These are phyloP conservation scores for Coemansia sp. DNA, from an alignment of 192 early-diverging fungal genomes.

Conservation along the genomic window DNA sequence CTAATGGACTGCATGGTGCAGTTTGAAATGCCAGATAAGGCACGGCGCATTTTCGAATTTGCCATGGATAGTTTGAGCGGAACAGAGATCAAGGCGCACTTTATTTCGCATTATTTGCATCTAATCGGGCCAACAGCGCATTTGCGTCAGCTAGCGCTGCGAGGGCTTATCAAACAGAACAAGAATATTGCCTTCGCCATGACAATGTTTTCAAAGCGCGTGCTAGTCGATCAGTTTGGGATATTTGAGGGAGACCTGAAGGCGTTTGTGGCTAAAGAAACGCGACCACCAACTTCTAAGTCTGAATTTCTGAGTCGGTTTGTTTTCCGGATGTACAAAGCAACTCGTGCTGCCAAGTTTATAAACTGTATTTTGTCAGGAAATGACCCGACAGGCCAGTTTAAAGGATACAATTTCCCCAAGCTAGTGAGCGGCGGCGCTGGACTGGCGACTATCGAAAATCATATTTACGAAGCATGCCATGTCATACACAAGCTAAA, in stretches of 20 bases:
- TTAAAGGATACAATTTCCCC: slow-evolving; percentile 43
- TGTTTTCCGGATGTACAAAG: slow-evolving; percentile 20
- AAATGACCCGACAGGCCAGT: slow-evolving; percentile 29
- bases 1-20: slow-evolving; percentile 36
- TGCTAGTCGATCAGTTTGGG: slow-evolving; percentile 35
- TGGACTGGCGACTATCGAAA: slow-evolving; percentile 28
- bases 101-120: slow-evolving; percentile 34
- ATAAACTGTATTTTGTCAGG: slow-evolving; percentile 32
- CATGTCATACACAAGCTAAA: slow-evolving; percentile 7
- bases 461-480: slow-evolving; percentile 23
- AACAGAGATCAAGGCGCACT: slow-evolving; percentile 16
- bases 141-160: slow-evolving; percentile 21
- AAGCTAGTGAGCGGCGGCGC: slow-evolving; percentile 14
- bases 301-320: slow-evolving; percentile 21
- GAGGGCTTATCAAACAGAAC: slow-evolving; percentile 10
- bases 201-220: slow-evolving; percentile 10
- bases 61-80: slow-evolving; percentile 27
- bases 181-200: slow-evolving; percentile 12
- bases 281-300: slow-evolving; percentile 12
- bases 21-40: slow-evolving; percentile 41
- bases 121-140: slow-evolving; percentile 24
- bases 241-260: slow-evolving; percentile 38
- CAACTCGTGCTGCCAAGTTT: slow-evolving; percentile 29
- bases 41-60: slow-evolving; percentile 40
- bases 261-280: slow-evolving; percentile 17